Percentiles rank a stretch among this genome's conserved stretches.
Evolutionary conservation across 164 flowering plant genomes (phyloP).

Genomic region (Aristolochia fimbriata): DNA sequence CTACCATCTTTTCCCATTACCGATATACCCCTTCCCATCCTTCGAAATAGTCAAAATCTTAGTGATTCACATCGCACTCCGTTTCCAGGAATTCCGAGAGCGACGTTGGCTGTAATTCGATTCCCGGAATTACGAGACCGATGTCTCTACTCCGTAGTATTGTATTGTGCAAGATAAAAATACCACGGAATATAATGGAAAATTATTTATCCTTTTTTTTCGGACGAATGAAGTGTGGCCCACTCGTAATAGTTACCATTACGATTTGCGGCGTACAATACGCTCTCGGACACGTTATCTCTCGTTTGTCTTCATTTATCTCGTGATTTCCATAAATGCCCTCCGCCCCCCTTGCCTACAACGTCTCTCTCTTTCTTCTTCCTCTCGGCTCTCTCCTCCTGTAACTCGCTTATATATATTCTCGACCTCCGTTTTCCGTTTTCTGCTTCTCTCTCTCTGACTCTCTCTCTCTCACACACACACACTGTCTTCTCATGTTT

Average conservation of each 20-base stretch:
- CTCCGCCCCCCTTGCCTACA: not conserved
- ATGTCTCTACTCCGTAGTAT: too few relatives aligned
- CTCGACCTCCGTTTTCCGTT: not conserved
- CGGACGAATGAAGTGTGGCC: slow-evolving; percentile 1
- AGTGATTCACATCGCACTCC: too few relatives aligned
- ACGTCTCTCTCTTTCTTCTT: not conserved
- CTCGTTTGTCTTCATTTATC: not conserved
- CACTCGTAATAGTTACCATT: slow-evolving; percentile 3
- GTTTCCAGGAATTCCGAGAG: too few relatives aligned
- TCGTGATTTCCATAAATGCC: not conserved
- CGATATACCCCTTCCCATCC: too few relatives aligned
- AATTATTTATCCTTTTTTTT: too few relatives aligned
- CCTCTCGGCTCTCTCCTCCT: not conserved
- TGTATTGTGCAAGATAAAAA: too few relatives aligned
- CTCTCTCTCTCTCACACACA: too few relatives aligned
- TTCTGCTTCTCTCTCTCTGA: not conserved
- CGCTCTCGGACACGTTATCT: slow-evolving; percentile 1
- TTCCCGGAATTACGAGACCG: too few relatives aligned
- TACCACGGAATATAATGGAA: too few relatives aligned
- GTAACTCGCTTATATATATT: not conserved
- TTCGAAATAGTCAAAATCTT: too few relatives aligned
- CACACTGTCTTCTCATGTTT: slow-evolving; percentile 4
- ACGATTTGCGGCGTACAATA: not conserved
- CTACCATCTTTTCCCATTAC: too few relatives aligned
- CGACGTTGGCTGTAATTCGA: too few relatives aligned